phyloP scores from a whole-genome alignment of 495 filamentous ascomycete genomes.

The Aspergillus ellipticus region DNA sequence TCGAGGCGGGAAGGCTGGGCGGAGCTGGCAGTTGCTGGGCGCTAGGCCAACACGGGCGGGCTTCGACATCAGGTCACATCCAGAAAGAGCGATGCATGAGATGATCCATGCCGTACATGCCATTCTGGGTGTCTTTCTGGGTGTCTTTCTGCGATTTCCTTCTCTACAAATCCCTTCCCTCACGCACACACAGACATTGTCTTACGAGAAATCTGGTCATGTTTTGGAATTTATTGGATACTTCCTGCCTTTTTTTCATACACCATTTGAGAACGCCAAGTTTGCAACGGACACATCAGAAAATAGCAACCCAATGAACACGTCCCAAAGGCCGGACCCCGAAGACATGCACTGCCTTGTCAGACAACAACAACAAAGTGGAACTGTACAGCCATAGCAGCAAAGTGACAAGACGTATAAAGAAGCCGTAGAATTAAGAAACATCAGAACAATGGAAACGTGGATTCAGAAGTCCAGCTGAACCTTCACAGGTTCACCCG shows the following conservation, averaged over 20 bases:
- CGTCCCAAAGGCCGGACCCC: slow-evolving; percentile 42
- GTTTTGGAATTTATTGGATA: slow-evolving; percentile 23
- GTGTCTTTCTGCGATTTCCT: not conserved
- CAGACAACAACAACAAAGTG: slow-evolving; percentile 31
- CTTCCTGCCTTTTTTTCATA: slow-evolving; percentile 44
- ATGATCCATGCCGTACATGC: not conserved
- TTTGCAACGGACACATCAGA: slow-evolving; percentile 41
- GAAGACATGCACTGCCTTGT: slow-evolving; percentile 44
- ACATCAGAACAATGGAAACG: slow-evolving; percentile 21
- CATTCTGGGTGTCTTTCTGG: too few relatives aligned
- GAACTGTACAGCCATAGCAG: slow-evolving; percentile 45
- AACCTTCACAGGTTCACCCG: slow-evolving; percentile 42
- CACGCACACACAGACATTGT: not conserved
- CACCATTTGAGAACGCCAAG: slow-evolving; percentile 46
- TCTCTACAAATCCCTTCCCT: not conserved
- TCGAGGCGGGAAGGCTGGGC: not conserved
- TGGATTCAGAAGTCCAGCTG: slow-evolving; percentile 10
- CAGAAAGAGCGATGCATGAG: not conserved
- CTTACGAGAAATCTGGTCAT: slow-evolving; percentile 9
- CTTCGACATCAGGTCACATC: not conserved
- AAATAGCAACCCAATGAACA: slow-evolving; percentile 31
- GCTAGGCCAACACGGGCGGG: not conserved
- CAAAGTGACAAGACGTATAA: slow-evolving; percentile 31
- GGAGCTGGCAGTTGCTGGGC: not conserved
- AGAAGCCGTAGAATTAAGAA: slow-evolving; percentile 24